These are phyloP conservation scores for Collybia mongolica DNA, from an alignment of 768 basidiomycete species.

Conservation along the genomic window DNA sequence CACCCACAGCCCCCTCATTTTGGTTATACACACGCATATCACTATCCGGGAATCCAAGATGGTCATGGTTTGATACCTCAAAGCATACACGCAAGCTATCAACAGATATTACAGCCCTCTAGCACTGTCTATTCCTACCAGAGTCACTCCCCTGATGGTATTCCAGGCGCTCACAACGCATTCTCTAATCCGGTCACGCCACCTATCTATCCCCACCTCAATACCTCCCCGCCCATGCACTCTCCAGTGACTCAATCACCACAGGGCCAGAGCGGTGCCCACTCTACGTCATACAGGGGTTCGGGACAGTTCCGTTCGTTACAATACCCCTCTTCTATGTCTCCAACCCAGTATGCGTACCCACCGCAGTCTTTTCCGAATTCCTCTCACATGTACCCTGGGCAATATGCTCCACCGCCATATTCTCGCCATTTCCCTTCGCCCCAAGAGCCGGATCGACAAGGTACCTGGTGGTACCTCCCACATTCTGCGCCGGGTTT, in stretches of 20 bases:
- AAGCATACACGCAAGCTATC: conserved; percentile 40
- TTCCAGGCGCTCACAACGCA: conserved; percentile 21
- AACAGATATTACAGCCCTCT: conserved; percentile 36
- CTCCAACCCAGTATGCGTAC: conserved; percentile 34
- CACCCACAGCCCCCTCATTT: conserved; percentile 34
- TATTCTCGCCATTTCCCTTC: conserved; percentile 34
- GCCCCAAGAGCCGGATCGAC: conserved; percentile 34
- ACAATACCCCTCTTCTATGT: conserved; percentile 29
- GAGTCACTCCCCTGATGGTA: conserved; percentile 29
- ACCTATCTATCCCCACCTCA: conserved; percentile 24
- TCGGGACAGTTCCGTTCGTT: conserved; percentile 30
- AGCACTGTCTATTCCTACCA: conserved; percentile 39
- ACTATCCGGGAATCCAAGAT: conserved; percentile 31
- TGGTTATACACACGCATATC: conserved; percentile 33
- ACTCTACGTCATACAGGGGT: conserved; percentile 19
- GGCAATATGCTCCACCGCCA: conserved; percentile 34
- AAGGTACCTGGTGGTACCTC: conserved; percentile 55
- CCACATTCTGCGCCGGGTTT: conserved; percentile 23
- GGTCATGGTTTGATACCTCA: conserved; percentile 35
- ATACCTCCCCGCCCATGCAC: conserved; percentile 20
- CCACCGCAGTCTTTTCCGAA: conserved; percentile 31
- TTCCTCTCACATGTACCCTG: conserved; percentile 33
- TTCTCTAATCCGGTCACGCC: conserved; percentile 22
- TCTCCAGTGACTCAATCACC: conserved; percentile 21
- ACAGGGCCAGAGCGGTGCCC: conserved; percentile 20